A percentile compares a stretch with the other conserved stretches of the same genome.
These are phyloP conservation scores for Ophiostoma angusticollis DNA, from an alignment of 2,329 filamentous ascomycete genomes.

Conservation along the genomic window DNA sequence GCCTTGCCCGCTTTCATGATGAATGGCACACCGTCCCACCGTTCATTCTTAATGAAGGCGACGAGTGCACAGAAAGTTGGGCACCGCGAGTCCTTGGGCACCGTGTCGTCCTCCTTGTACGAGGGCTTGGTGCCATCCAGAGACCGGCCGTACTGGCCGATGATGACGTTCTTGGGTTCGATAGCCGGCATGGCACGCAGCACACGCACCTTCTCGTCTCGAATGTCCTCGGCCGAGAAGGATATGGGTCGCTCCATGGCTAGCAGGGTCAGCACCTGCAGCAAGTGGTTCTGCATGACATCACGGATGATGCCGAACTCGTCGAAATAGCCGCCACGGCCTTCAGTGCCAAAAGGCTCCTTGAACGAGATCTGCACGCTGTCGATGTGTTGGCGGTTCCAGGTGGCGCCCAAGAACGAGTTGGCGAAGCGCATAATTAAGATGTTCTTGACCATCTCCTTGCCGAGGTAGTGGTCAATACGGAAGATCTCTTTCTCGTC, in stretches of 20 bases:
- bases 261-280: slow-evolving; percentile 89
- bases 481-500: slow-evolving; percentile 98
- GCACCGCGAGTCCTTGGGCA: slow-evolving; percentile 93
- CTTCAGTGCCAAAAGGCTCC: slow-evolving; percentile 97
- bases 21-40: slow-evolving; percentile 98
- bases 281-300: slow-evolving; percentile 98
- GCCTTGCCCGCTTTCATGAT: slow-evolving; percentile 99
- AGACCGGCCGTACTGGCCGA: slow-evolving; percentile 94
- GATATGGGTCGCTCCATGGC: slow-evolving; percentile 98
- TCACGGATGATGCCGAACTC: slow-evolving; percentile 99
- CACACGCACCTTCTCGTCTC: slow-evolving; percentile 96
- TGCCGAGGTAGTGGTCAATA: slow-evolving; percentile 98
- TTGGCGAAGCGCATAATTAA: slow-evolving; percentile 96
- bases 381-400: slow-evolving; percentile 99
- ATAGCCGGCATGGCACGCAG: slow-evolving; percentile 87
- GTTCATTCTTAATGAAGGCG: slow-evolving; percentile 98
- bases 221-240: slow-evolving; percentile 95
- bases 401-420: slow-evolving; percentile 95
- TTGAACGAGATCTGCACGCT: slow-evolving; percentile 99
- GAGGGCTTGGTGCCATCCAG: slow-evolving; percentile 91
- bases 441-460: slow-evolving; percentile 99
- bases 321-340: slow-evolving; percentile 95
- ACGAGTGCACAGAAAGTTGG: slow-evolving; percentile 97
- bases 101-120: slow-evolving; percentile 98
- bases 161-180: slow-evolving; percentile 99